These are phyloP conservation scores for Trametes meyenii DNA, from an alignment of 768 basidiomycete genomes.

Conservation along the genomic window DNA sequence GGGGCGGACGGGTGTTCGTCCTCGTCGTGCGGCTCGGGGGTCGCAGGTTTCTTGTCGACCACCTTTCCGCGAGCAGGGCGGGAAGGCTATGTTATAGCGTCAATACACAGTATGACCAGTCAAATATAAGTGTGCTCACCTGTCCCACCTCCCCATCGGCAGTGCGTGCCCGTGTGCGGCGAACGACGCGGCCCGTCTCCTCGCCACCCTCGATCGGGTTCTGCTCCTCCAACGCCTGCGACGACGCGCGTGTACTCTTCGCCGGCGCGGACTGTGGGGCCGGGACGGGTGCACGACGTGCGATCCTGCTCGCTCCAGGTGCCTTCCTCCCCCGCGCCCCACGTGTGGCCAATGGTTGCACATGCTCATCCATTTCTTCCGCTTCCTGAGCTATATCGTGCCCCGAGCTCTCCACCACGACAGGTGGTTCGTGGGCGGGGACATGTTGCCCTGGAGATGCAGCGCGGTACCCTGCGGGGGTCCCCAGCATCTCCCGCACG, in stretches of 20 bases:
- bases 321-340: conserved; percentile 4
- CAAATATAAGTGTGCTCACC: not conserved
- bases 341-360: conserved; percentile 9
- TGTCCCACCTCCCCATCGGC: conserved; percentile 27
- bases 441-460: conserved; percentile 17
- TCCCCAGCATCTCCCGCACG: conserved; percentile 37
- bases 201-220: conserved; percentile 6
- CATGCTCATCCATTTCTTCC: conserved; percentile 15
- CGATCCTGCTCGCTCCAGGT: conserved; percentile 1
- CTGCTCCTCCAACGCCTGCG: conserved; percentile 16
- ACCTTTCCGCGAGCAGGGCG: conserved; percentile 7
- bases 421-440: not conserved
- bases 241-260: conserved; percentile 19
- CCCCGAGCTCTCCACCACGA: not conserved
- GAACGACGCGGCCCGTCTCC: conserved; percentile 16
- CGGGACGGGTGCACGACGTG: conserved; percentile 17
- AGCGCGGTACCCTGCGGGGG: conserved; percentile 31
- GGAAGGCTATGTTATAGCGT: not conserved
- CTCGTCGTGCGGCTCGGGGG: conserved; percentile 10
- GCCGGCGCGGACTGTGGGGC: conserved; percentile 15
- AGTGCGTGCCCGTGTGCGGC: conserved; percentile 27
- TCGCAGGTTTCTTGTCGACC: not conserved
- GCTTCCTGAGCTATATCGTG: conserved; percentile 5
- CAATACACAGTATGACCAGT: not conserved
- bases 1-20: conserved; percentile 12